Evolutionary conservation across 352 stramenopile genomes (phyloP), one percentile per base, ranked within the genome.

Genomic region (Pythium volutum): DNA sequence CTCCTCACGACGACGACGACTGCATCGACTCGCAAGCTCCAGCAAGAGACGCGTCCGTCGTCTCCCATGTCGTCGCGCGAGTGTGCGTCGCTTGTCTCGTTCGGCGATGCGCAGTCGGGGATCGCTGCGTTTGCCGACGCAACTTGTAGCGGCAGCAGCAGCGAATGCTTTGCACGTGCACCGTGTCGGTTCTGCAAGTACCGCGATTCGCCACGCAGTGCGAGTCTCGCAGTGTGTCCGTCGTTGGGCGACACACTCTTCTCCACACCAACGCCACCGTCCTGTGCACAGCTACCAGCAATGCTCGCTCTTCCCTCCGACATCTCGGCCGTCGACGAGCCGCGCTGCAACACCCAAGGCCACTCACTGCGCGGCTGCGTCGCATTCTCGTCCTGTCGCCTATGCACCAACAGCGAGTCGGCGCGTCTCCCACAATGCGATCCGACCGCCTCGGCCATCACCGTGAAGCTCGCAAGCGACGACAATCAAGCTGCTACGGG

Each of bases 141-240:
- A 18, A 23, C 25, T 3, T 64, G 49, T 51, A 38, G 22, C n/a
- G 48, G 43, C 33, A 51, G 16, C 26, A 49, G 42, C 2, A 47
- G 16, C n/a, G 33, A 49, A 2, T 69, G 69, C 47, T 73, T 71
- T 29, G 55, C 55, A 4, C 53, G 47, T 1, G 25, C 48, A 3
- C 22, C 51, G 23, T 71, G 69, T 52, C 69, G 69, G 36, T 73
- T 36, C 38, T 75, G 64, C 52, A 46, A 51, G 22, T 60, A 65
- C 31, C 57, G 38, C n/a, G 34, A 49, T 7, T 67, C 62, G 4
- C 6, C 22, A 0, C 54, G 33, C 22, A 64, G 62, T 39, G 20
- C 36, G 1, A 39, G 26, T 0, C 36, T 69, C 5, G 14, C 12
- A 33, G 3, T n/a, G 23, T 69, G 62, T 48, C 47, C 49, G n/a